Evolutionary conservation across 805 yeast species (phyloP).

Genomic region (Candida endomychidarum): DNA sequence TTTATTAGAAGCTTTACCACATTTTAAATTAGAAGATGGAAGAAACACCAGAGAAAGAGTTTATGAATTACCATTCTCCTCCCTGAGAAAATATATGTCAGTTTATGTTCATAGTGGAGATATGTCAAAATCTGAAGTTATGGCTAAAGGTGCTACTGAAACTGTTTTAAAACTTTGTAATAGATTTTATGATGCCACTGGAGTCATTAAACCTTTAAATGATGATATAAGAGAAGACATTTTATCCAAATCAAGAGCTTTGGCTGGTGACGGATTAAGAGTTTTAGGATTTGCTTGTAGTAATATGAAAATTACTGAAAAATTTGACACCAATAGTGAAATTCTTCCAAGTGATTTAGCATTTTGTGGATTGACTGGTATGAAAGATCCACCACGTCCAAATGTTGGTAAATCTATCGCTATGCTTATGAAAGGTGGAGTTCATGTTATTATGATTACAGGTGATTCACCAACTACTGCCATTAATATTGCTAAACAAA

Average conservation of each 20-base stretch:
- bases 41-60: constrained; percentile 61
- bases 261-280: constrained; percentile 85
- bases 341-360: constrained; percentile 57
- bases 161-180: constrained; percentile 61
- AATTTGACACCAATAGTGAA: constrained; percentile 27
- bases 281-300: constrained; percentile 76
- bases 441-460: constrained; percentile 97
- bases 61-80: constrained; percentile 81
- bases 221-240: constrained; percentile 50
- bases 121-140: constrained; percentile 53
- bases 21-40: constrained; percentile 69
- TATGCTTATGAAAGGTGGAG: constrained; percentile 84
- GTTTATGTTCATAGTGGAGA: constrained; percentile 64
- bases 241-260: constrained; percentile 53
- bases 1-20: constrained; percentile 67
- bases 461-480: constrained; percentile 93
- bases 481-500: constrained; percentile 76
- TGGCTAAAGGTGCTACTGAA: constrained; percentile 91
- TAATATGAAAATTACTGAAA: constrained; percentile 27
- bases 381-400: constrained; percentile 98
- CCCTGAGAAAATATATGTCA: constrained; percentile 89
- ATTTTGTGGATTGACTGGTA: constrained; percentile 86
- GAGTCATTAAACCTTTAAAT: constrained; percentile 59
- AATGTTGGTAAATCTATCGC: constrained; percentile 76
- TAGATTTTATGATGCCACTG: constrained; percentile 57